phyloP scores from a whole-genome alignment of 805 yeast genomes.

The Yamadazyma insecticola region DNA sequence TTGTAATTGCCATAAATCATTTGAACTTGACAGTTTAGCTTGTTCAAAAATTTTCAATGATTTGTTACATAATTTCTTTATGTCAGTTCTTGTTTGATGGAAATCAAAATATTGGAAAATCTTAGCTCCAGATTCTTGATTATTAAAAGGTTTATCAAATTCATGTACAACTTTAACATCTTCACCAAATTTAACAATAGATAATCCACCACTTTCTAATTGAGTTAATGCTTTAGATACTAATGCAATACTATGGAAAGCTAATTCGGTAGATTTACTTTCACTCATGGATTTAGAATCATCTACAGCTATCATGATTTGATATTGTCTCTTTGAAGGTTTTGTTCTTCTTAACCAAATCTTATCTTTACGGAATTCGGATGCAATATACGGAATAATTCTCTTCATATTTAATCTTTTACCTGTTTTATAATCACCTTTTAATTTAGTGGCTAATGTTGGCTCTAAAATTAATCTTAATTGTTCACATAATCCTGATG shows the following conservation, averaged over 20 bases:
- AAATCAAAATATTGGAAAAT: conserved; percentile 87
- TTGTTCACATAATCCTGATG: conserved; percentile 88
- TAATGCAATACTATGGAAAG: conserved; percentile 89
- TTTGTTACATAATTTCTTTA: conserved; percentile 63
- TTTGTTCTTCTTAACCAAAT: conserved; percentile 97
- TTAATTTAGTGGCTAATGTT: conserved; percentile 88
- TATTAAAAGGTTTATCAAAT: conserved; percentile 77
- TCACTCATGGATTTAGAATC: conserved; percentile 98
- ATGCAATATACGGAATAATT: conserved; percentile 95
- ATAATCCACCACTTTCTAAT: conserved; percentile 88
- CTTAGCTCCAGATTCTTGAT: conserved; percentile 72
- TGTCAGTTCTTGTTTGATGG: conserved; percentile 83
- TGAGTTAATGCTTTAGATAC: conserved; percentile 93
- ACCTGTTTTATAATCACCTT: conserved; percentile 96
- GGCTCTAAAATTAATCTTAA: conserved; percentile 91
- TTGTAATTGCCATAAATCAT: conserved; percentile 88
- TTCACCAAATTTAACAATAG: conserved; percentile 89
- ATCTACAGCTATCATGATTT: conserved; percentile 95
- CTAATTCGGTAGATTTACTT: conserved; percentile 82
- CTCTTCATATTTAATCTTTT: conserved; percentile 96
- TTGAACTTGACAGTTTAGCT: conserved; percentile 40
- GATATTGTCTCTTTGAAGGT: conserved; percentile 96
- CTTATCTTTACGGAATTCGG: conserved; percentile 95
- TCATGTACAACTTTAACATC: conserved; percentile 80
- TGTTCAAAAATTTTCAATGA: conserved; percentile 72